A percentile compares a stretch with the other conserved stretches of the same genome.
Evolutionary conservation across 2,329 filamentous ascomycete genomes (phyloP).

Genomic region (Hypoxylon sp.): DNA sequence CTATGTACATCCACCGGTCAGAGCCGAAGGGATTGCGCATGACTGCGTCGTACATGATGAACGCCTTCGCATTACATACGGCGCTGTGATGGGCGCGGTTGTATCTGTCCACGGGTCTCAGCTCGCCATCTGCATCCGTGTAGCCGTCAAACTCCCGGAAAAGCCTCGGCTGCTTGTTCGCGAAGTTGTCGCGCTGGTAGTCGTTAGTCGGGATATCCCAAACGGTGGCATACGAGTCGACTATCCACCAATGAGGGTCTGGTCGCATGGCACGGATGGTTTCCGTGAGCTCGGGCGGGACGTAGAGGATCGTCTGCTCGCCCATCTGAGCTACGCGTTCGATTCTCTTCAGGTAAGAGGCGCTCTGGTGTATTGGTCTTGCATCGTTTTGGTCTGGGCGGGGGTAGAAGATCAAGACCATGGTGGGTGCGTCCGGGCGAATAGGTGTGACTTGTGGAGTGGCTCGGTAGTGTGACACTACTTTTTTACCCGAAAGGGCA

Average conservation of each 20-base stretch:
- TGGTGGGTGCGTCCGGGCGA: slow-evolving; percentile 33
- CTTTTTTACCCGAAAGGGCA: slow-evolving; percentile 16
- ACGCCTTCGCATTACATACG: slow-evolving; percentile 44
- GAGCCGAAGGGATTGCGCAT: slow-evolving; percentile 44
- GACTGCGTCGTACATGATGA: slow-evolving; percentile 44
- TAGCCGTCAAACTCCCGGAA: slow-evolving; percentile 40
- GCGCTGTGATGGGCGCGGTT: slow-evolving; percentile 42
- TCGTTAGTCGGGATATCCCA: slow-evolving; percentile 46
- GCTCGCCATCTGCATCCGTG: slow-evolving; percentile 34
- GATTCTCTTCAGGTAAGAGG: slow-evolving; percentile 42
- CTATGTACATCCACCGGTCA: slow-evolving; percentile 44
- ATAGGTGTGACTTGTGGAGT: slow-evolving; percentile 25
- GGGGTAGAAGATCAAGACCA: slow-evolving; percentile 43
- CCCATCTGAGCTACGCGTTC: slow-evolving; percentile 39
- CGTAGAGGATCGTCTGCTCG: slow-evolving; percentile 44
- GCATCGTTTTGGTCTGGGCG: slow-evolving; percentile 38
- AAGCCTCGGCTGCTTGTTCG: slow-evolving; percentile 30
- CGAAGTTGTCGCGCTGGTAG: slow-evolving; percentile 42
- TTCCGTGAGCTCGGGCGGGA: slow-evolving; percentile 34
- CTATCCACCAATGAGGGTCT: slow-evolving; percentile 41
- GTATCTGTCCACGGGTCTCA: slow-evolving; percentile 39
- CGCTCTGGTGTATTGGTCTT: slow-evolving; percentile 36
- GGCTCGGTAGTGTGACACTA: slow-evolving; percentile 15
- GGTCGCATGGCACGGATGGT: slow-evolving; percentile 36
- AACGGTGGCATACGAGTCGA: slow-evolving; percentile 37